Evolutionary conservation across 257 asterid genomes (phyloP).

Genomic region (Scutellaria barbata): DNA sequence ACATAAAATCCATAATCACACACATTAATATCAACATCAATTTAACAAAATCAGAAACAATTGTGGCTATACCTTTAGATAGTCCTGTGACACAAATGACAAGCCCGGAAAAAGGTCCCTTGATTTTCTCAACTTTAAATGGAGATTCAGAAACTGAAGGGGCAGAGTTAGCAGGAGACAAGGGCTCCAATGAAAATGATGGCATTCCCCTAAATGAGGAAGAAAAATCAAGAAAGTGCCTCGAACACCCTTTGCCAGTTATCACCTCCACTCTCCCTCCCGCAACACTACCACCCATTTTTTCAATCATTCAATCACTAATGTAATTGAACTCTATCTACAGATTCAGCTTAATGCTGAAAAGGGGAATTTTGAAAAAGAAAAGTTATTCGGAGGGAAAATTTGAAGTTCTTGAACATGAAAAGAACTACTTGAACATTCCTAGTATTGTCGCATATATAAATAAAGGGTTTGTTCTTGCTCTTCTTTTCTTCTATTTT

Average conservation of each 20-base stretch:
- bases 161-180: slow-evolving; percentile 59
- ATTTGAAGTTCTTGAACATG: slow-evolving; percentile 32
- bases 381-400: slow-evolving; percentile 38
- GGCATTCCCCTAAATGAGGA: slow-evolving; percentile 73
- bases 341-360: slow-evolving; percentile 6
- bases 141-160: slow-evolving; percentile 52
- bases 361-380: background rate
- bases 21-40: slow-evolving; percentile 9
- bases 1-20: slow-evolving; percentile 24
- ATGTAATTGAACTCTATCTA: background rate
- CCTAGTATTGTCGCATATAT: slow-evolving; percentile 42
- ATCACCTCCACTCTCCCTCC: slow-evolving; percentile 77
- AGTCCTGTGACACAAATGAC: slow-evolving; percentile 93
- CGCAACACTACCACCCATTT: slow-evolving; percentile 51
- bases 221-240: slow-evolving; percentile 65
- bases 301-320: slow-evolving; percentile 34
- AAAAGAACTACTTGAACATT: slow-evolving; percentile 33
- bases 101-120: slow-evolving; percentile 79
- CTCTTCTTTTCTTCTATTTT: background rate
- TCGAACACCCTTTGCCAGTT: slow-evolving; percentile 83
- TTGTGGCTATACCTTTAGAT: slow-evolving; percentile 61
- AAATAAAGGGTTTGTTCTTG: slow-evolving; percentile 10
- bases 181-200: slow-evolving; percentile 59
- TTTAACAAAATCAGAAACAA: background rate
- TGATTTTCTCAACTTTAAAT: slow-evolving; percentile 38